A percentile compares a stretch with the other conserved stretches of the same genome.
phyloP scores from a whole-genome alignment of 805 yeast genomes.

The Myxozyma kluyveri region DNA sequence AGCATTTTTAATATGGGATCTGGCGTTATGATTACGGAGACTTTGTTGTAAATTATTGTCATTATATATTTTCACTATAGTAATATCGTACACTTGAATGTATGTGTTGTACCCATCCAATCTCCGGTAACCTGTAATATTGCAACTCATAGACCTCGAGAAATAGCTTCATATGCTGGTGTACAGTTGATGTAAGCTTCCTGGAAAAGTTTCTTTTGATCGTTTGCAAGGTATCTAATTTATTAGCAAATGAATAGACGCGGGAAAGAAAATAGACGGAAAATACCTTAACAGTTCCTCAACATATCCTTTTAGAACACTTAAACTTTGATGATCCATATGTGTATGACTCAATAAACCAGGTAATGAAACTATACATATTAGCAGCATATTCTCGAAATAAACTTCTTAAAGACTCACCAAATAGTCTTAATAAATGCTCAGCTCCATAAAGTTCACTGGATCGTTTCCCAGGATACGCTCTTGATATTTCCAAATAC shows the following conservation, averaged over 20 bases:
- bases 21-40: too few species aligned
- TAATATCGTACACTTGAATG: too few species aligned
- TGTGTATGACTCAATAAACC: slow-evolving; percentile 74
- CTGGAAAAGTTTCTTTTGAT: slow-evolving; percentile 42
- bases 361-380: slow-evolving; percentile 60
- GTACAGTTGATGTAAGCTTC: slow-evolving; percentile 51
- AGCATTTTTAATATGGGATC: too few species aligned
- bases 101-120: too few species aligned
- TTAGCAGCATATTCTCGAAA: background rate
- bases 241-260: background rate
- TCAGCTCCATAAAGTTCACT: slow-evolving; percentile 71
- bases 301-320: slow-evolving; percentile 52
- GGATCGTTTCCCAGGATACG: slow-evolving; percentile 40
- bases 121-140: too few species aligned
- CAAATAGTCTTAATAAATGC: slow-evolving; percentile 71
- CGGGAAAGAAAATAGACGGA: background rate
- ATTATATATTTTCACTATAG: background rate
- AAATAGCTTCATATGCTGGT: slow-evolving; percentile 56
- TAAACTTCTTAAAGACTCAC: slow-evolving; percentile 1
- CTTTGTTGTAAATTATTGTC: background rate
- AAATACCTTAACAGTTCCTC: slow-evolving; percentile 52
- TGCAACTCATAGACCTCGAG: slow-evolving; percentile 34
- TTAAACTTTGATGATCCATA: slow-evolving; percentile 74
- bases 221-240: slow-evolving; percentile 42
- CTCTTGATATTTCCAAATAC: slow-evolving; percentile 50